phyloP scores from a whole-genome alignment of 2,329 filamentous ascomycete genomes.

The Alternaria sp. region DNA sequence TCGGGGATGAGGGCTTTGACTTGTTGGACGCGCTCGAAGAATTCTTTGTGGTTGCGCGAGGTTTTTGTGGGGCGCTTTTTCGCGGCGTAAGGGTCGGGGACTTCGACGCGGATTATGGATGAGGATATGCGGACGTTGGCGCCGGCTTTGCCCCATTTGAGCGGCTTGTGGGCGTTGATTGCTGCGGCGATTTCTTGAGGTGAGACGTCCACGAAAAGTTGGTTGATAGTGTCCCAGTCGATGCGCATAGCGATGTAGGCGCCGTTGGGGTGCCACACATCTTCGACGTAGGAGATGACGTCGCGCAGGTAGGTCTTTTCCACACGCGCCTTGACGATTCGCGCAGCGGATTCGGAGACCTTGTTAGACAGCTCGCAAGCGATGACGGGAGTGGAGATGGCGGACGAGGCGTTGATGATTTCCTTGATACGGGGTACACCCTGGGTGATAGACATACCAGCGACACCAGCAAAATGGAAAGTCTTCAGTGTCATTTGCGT shows the following conservation, averaged over 20 bases:
- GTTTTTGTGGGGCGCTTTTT: slow-evolving; percentile 40
- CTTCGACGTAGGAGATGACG: slow-evolving; percentile 79
- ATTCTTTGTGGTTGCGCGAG: slow-evolving; percentile 60
- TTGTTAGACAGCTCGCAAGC: slow-evolving; percentile 82
- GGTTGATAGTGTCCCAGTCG: slow-evolving; percentile 77
- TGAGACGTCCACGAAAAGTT: slow-evolving; percentile 81
- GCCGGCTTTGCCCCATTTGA: slow-evolving; percentile 74
- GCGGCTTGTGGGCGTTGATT: slow-evolving; percentile 81
- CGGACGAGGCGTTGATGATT: slow-evolving; percentile 97
- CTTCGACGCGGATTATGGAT: slow-evolving; percentile 72
- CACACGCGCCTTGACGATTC: slow-evolving; percentile 88
- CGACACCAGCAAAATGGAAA: slow-evolving; percentile 99
- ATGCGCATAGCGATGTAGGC: slow-evolving; percentile 82
- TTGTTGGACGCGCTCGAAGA: slow-evolving; percentile 81
- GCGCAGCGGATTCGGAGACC: slow-evolving; percentile 77
- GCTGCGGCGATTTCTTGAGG: slow-evolving; percentile 75
- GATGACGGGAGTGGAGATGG: slow-evolving; percentile 94
- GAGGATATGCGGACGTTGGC: slow-evolving; percentile 55
- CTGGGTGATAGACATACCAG: slow-evolving; percentile 98
- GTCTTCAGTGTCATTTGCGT: slow-evolving; percentile 99
- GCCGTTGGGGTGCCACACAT: slow-evolving; percentile 80
- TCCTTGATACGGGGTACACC: slow-evolving; percentile 99
- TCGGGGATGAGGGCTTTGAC: slow-evolving; percentile 81
- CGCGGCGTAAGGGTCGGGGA: slow-evolving; percentile 57
- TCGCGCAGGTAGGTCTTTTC: slow-evolving; percentile 94